Evolutionary conservation across 1,139 yeast species (phyloP).

Genomic region (Keqinozyma sinolaborantium): DNA sequence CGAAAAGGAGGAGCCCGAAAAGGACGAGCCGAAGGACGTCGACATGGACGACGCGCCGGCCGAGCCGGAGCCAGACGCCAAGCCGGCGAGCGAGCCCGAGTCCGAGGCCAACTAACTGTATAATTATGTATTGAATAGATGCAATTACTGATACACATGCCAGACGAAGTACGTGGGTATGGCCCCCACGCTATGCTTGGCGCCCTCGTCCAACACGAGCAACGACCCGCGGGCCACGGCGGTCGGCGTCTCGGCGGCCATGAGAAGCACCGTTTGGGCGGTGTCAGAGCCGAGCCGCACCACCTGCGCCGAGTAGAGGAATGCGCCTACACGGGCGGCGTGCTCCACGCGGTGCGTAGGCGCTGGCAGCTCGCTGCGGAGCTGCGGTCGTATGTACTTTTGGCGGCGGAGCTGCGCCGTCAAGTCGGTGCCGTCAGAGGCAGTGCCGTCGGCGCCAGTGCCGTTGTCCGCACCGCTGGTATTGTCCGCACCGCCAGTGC

Average conservation of each 20-base stretch:
- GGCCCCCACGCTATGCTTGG: slow-evolving; percentile 1
- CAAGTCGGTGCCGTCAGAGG: no score
- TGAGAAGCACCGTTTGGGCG: slow-evolving; percentile 10
- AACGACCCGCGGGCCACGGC: slow-evolving; percentile 4
- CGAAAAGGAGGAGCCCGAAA: slow-evolving; percentile 14
- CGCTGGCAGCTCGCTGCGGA: slow-evolving; percentile 1
- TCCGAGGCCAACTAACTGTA: slow-evolving; percentile 6
- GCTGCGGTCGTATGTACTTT: slow-evolving; percentile 11
- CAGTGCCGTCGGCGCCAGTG: no score
- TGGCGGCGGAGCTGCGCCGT: no score
- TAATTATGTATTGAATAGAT: background rate
- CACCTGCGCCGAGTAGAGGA: slow-evolving; percentile 14
- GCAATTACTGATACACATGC: slow-evolving; percentile 12
- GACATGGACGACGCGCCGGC: slow-evolving; percentile 1
- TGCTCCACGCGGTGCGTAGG: slow-evolving; percentile 18
- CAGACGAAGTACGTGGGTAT: slow-evolving; percentile 7
- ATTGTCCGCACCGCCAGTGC: no score
- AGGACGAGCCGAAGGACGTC: background rate
- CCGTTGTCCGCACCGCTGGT: no score
- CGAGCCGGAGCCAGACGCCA: background rate
- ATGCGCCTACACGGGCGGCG: slow-evolving; percentile 19
- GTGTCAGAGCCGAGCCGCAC: slow-evolving; percentile 4
- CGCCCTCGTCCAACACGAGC: slow-evolving; percentile 6
- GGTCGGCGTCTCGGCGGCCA: slow-evolving; percentile 16
- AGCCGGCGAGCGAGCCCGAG: slow-evolving; percentile 8